Evolutionary conservation across 1,284 basidiomycete genomes (phyloP), one percentile per base, ranked within the genome.

Genomic region (Xerocomus nothofagi): DNA sequence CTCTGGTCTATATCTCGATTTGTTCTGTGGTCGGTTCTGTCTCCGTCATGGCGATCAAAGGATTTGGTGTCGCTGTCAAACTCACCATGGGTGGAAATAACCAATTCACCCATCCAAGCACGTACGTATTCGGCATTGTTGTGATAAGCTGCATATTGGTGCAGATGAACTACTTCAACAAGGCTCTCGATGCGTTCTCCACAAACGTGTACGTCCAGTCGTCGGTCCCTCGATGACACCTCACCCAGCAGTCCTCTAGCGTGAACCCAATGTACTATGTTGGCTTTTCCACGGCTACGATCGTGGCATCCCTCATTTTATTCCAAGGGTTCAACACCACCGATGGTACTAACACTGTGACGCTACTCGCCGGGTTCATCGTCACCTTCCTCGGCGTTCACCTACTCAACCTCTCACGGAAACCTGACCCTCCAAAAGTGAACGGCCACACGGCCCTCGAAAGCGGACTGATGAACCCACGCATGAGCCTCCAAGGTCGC

Each of bases 161-260:
- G 2, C 95, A 98, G 73, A 95, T 97, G 91, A 96, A 98, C 74
- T 99, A 97, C 76, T 98, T 98, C 75, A 99, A 98, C 79, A 98
- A 98, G 68, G 97, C 96, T 0, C 79, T 99, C 46, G 96, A 98
- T 67, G 92, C 88, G 2, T 99, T 98, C 71, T 94, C 93, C 5
- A 98, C 96, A 38, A 99, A 98, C 66, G 92, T 98, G 91, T 94
- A 78, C 60, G 93, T 80, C 17, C 41, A 15, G 3, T 3, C 27
- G 39, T 33, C n/a, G 23, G 39, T 34, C 26, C 17, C 27, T 41
- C 18, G 29, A 43, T 31, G 32, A 11, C 29, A 4, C 40, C 54
- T 60, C 54, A 65, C 41, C 23, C 26, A n/a, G 2, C 23, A 17
- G 21, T 30, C 24, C 18, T 18, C 34, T 23, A 66, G 91, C 37